phyloP scores from a whole-genome alignment of 1,284 basidiomycete species.

The Trametes sp. region DNA sequence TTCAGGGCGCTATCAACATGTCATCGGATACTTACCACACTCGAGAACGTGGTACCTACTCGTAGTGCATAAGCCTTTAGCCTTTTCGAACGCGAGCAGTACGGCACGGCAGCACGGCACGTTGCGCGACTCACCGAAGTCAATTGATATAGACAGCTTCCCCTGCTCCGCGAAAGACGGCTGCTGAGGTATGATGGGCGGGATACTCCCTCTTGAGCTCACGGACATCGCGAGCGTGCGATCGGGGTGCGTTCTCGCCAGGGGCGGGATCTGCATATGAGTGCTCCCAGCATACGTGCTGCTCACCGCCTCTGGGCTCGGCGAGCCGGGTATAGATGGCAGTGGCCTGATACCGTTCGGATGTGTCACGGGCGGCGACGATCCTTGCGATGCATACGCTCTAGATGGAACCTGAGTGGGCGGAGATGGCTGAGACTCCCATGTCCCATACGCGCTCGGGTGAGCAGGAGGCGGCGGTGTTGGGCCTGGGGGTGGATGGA shows the following conservation, averaged over 20 bases:
- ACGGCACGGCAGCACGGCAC: background rate
- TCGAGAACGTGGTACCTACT: slow-evolving; percentile 87
- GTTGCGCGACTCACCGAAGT: slow-evolving; percentile 65
- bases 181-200: slow-evolving; percentile 28
- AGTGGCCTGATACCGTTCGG: slow-evolving; percentile 27
- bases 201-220: slow-evolving; percentile 28
- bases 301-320: slow-evolving; percentile 14
- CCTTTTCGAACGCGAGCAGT: slow-evolving; percentile 4
- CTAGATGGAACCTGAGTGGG: slow-evolving; percentile 22
- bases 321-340: slow-evolving; percentile 20
- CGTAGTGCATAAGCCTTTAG: slow-evolving; percentile 22
- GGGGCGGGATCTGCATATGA: slow-evolving; percentile 22
- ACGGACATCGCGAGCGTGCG: slow-evolving; percentile 36
- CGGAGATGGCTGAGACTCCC: slow-evolving; percentile 30
- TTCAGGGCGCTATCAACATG: background rate
- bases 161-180: slow-evolving; percentile 56
- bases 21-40: slow-evolving; percentile 63
- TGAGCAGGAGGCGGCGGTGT: slow-evolving; percentile 52
- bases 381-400: slow-evolving; percentile 31
- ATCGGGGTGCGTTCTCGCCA: slow-evolving; percentile 28
- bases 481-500: slow-evolving; percentile 49
- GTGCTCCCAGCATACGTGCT: slow-evolving; percentile 16
- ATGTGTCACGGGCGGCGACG: slow-evolving; percentile 38
- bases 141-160: slow-evolving; percentile 78
- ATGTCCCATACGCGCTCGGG: slow-evolving; percentile 42